Evolutionary conservation across 768 basidiomycete genomes (phyloP).

Genomic region (Mycena capillaripes): DNA sequence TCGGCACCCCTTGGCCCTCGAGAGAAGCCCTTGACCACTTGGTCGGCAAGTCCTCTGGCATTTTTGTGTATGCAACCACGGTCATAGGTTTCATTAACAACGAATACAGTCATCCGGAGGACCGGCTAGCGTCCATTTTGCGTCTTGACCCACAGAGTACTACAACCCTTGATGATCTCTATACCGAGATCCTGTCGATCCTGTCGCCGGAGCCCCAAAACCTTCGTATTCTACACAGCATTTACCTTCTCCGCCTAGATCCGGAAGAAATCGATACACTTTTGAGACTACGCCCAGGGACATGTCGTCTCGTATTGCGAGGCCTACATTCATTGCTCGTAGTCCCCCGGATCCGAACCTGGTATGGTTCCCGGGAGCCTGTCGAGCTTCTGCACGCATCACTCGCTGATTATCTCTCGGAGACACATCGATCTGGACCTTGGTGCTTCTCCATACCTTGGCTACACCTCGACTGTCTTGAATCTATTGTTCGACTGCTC

Average conservation of each 20-base stretch:
- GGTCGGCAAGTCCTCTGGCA: slow-evolving; percentile 9
- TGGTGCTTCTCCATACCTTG: not conserved
- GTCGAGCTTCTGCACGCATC: no score
- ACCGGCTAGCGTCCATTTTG: no score
- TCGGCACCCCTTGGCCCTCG: not conserved
- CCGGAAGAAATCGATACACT: slow-evolving; percentile 16
- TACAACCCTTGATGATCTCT: no score
- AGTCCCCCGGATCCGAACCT: not conserved
- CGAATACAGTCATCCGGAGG: no score
- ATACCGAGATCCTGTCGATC: slow-evolving; percentile 12
- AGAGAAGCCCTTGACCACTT: not conserved
- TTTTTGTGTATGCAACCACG: slow-evolving; percentile 17
- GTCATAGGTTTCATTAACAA: slow-evolving; percentile 10
- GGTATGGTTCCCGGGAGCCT: not conserved
- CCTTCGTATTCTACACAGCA: not conserved
- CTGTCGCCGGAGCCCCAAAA: not conserved
- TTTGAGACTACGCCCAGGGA: no score
- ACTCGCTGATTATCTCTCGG: slow-evolving; percentile 3
- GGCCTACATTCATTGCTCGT: slow-evolving; percentile 1
- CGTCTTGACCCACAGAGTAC: no score
- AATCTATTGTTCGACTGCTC: not conserved
- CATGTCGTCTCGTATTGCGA: not conserved
- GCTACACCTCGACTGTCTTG: not conserved
- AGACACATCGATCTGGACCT: not conserved
- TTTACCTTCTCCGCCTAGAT: not conserved